Evolutionary conservation across 2,329 filamentous ascomycete species (phyloP), one percentile per base, ranked within the genome.

Genomic region (Podosphaera xanthii): DNA sequence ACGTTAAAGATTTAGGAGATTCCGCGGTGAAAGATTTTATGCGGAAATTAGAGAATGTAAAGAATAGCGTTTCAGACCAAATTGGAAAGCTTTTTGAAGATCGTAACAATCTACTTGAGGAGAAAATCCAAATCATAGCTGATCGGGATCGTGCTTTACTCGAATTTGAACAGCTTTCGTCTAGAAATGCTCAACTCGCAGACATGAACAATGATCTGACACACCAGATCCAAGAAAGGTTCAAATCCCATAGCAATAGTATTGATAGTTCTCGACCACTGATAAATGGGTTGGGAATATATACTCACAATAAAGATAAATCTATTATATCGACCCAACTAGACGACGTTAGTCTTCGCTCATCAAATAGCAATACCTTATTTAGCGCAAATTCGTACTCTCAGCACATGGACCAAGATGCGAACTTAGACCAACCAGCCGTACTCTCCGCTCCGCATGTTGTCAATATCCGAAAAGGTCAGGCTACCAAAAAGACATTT

Each of bases 191-290:
- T 0, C 91, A 97, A 72, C 77, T 98, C 61, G 85, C 87, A 35
- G 88, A 96, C 67, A 82, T 97, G 76, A 97, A 98, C 73, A 94
- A 95, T 66, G 87, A 95, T 68, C 76, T 98, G 59, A 90, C 94
- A 3, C 87, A 94, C 67, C 88, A 90, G 68, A 95, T 97, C 61
- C 91, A 97, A 70, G 88, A 86, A 67, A 80, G 89, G 36, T 94
- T 96, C 75, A 94, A 94, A 73, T 83, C 82, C 53, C 89, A 84
- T 68, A 83, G 78, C 59, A 73, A 74, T 61, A 77, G 65, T 61
- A 59, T 72, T 57, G 72, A 76, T 62, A 70, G 69, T 65, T 74
- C 64, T 55, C 69, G 71, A 61, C 69, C 70, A 36, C 64, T 69
- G 57, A 67, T 73, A 64, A 80, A 82, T 66, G 83, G 81, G 10